Conservation (phyloP, 192 early-diverging fungal species). For the Umbelopsis sp. region DNA sequence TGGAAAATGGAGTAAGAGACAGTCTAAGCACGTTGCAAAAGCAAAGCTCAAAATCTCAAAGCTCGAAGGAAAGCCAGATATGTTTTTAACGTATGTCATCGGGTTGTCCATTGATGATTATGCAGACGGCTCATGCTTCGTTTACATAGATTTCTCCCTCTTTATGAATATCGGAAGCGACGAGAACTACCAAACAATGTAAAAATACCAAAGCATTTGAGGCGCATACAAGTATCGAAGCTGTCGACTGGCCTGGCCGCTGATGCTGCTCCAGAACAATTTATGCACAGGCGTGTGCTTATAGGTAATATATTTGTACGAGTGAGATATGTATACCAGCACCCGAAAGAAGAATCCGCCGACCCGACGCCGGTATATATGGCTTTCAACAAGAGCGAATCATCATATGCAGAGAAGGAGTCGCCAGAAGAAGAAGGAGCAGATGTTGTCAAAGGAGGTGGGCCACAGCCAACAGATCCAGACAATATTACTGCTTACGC, state of each 20-base stretch:
- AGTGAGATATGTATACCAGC: constrained; percentile 36
- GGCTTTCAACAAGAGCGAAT: constrained; percentile 11
- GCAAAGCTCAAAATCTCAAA: constrained; percentile 39
- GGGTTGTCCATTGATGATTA: not conserved
- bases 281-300: constrained; percentile 10
- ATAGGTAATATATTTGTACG: constrained; percentile 41
- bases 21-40: constrained; percentile 41
- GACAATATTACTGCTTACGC: not conserved
- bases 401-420: constrained; percentile 1
- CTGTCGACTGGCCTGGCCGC: not conserved
- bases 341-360: constrained; percentile 26
- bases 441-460: not conserved
- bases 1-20: constrained; percentile 32
- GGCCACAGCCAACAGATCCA: not conserved
- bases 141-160: constrained; percentile 30
- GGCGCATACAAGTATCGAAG: constrained; percentile 6
- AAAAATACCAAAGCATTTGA: constrained; percentile 37
- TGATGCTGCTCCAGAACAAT: constrained; percentile 13
- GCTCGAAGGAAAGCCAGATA: constrained; percentile 31
- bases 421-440: not conserved
- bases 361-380: constrained; percentile 28
- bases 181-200: constrained; percentile 38
- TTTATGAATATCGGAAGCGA: constrained; percentile 41
- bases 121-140: not conserved
- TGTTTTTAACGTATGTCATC: constrained; percentile 41